Evolutionary conservation across 768 basidiomycete species (phyloP).

Genomic region (Tremella fuciformis): DNA sequence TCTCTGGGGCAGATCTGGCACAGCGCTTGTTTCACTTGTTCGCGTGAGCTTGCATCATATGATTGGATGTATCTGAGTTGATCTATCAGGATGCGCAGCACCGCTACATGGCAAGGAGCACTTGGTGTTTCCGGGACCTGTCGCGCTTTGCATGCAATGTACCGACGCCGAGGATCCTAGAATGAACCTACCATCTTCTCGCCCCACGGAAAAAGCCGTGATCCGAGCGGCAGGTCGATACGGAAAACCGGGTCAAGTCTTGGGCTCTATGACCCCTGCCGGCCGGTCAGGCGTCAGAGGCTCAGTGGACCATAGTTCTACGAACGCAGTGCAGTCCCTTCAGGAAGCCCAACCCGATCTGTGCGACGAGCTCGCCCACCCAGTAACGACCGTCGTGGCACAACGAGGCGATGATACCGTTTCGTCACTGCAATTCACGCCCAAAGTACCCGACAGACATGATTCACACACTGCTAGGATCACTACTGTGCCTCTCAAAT

Average conservation of each 20-base stretch:
- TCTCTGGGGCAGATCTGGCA: slow-evolving; percentile 10
- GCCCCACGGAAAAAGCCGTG: not conserved
- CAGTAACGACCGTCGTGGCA: too few relatives aligned
- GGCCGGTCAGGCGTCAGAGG: not conserved
- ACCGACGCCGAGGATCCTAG: not conserved
- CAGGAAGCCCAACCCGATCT: too few relatives aligned
- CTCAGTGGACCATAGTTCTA: not conserved
- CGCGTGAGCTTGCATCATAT: slow-evolving; percentile 9
- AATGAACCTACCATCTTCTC: not conserved
- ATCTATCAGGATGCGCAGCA: not conserved
- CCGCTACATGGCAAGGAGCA: not conserved
- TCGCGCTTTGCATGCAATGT: not conserved
- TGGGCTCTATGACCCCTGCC: not conserved
- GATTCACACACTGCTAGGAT: not conserved
- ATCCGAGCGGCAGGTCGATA: not conserved
- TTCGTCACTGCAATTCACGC: too few relatives aligned
- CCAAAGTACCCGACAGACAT: too few relatives aligned
- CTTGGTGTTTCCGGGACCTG: not conserved
- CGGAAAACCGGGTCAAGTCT: slow-evolving; percentile 1
- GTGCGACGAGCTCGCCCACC: too few relatives aligned
- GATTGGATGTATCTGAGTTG: not conserved
- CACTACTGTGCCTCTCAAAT: not conserved
- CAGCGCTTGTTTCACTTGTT: slow-evolving; percentile 15
- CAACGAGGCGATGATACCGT: too few relatives aligned
- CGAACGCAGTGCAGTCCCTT: too few relatives aligned